Conservation (phyloP, 202 grass and related monocot species). For the Zizania palustris region DNA sequence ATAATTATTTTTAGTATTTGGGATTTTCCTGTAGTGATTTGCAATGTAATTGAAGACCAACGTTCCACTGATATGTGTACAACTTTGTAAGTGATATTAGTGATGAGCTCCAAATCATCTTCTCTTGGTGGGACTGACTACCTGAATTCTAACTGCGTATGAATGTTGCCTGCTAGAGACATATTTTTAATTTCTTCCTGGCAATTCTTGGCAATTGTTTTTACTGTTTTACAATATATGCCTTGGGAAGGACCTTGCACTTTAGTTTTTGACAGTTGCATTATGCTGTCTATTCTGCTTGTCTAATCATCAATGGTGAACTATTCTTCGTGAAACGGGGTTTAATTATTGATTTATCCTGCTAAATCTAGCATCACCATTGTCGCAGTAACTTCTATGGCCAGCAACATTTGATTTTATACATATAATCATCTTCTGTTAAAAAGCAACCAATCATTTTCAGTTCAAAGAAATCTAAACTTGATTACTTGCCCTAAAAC, state of each 20-base stretch:
- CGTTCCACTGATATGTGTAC: too few relatives aligned
- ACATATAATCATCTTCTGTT: too few relatives aligned
- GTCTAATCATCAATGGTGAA: not conserved
- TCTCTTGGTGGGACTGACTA: too few relatives aligned
- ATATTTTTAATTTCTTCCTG: not conserved
- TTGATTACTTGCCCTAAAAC: conserved; percentile 15
- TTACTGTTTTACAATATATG: not conserved
- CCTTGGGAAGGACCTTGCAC: not conserved
- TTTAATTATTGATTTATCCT: too few relatives aligned
- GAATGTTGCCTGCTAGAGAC: not conserved
- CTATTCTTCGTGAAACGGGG: conserved; percentile 8
- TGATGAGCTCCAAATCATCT: too few relatives aligned
- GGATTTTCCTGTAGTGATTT: too few relatives aligned
- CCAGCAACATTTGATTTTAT: too few relatives aligned
- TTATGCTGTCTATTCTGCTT: not conserved
- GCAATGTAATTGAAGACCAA: too few relatives aligned
- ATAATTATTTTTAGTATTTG: too few relatives aligned
- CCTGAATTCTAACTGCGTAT: not conserved
- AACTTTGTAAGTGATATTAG: too few relatives aligned
- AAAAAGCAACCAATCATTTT: not conserved
- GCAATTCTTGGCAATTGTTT: not conserved
- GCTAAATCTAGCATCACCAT: too few relatives aligned
- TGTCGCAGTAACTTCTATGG: too few relatives aligned
- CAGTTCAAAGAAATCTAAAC: not conserved
- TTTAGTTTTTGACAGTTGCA: not conserved